Evolutionary conservation across 139 green algal genomes (phyloP).

Genomic region (Marvania coccoides): DNA sequence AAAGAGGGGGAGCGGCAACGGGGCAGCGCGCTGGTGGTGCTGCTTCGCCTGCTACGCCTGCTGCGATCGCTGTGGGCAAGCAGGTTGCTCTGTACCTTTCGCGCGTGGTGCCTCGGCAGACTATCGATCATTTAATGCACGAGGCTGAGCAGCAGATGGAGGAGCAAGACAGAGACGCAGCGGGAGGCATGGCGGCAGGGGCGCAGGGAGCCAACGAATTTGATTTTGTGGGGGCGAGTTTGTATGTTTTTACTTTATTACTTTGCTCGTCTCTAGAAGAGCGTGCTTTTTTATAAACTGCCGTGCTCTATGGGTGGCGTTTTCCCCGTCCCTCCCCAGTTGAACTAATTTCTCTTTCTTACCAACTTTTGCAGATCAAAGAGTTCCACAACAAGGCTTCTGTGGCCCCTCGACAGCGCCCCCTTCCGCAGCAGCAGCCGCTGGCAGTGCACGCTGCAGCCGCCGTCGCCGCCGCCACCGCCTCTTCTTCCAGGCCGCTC

Average conservation of each 20-base stretch:
- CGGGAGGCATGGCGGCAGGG: background rate
- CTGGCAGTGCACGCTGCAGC: background rate
- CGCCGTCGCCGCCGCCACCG: background rate
- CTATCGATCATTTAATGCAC: conserved; percentile 78
- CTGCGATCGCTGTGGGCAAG: conserved; percentile 64
- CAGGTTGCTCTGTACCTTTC: conserved; percentile 79
- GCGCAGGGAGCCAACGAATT: background rate
- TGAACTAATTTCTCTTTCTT: background rate
- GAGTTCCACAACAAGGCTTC: conserved; percentile 22
- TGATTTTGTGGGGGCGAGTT: background rate
- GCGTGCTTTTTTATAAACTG: background rate
- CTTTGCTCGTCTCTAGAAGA: no score
- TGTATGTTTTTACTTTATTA: background rate
- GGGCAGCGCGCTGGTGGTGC: background rate
- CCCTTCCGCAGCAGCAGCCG: conserved; percentile 9
- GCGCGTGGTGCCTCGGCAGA: conserved; percentile 61
- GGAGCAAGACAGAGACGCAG: conserved; percentile 17
- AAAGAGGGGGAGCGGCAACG: background rate
- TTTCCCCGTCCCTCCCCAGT: background rate
- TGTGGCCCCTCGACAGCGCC: background rate
- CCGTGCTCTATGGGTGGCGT: background rate
- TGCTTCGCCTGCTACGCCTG: no score
- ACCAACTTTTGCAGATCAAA: conserved; percentile 16
- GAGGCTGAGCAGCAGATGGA: conserved; percentile 43
- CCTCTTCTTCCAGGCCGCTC: background rate